A percentile compares a stretch with the other conserved stretches of the same genome.
Conservation (phyloP, 495 filamentous ascomycete genomes). For the Glonium stellatum region DNA sequence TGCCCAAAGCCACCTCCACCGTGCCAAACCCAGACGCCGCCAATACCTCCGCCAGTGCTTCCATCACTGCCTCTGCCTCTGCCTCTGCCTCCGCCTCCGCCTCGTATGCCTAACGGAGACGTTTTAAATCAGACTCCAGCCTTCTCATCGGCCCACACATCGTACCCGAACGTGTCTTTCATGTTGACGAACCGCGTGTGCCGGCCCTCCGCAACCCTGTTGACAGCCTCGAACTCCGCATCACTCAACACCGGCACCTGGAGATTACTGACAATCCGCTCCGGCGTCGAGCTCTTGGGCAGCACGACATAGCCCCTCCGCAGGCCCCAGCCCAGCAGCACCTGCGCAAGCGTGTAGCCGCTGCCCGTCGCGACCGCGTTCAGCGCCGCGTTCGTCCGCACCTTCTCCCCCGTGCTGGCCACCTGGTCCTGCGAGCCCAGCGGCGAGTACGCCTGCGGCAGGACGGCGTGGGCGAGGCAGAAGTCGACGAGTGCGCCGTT, state of each 20-base stretch:
- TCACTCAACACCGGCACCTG: slow-evolving; percentile 44
- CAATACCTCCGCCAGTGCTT: too few relatives aligned
- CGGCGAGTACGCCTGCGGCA: slow-evolving; percentile 32
- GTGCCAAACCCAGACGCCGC: too few relatives aligned
- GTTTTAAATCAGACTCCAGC: background rate
- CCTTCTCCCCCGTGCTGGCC: slow-evolving; percentile 59
- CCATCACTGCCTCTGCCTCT: too few relatives aligned
- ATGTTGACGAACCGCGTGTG: slow-evolving; percentile 71
- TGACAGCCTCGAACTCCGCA: slow-evolving; percentile 51
- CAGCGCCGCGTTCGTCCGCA: slow-evolving; percentile 51
- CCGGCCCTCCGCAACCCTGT: slow-evolving; percentile 53
- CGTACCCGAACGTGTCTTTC: slow-evolving; percentile 61
- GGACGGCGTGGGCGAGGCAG: slow-evolving; percentile 28
- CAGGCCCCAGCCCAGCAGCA: slow-evolving; percentile 48
- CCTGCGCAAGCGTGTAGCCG: slow-evolving; percentile 44
- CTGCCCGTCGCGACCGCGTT: slow-evolving; percentile 41
- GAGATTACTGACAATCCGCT: slow-evolving; percentile 54
- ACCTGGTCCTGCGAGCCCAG: slow-evolving; percentile 54
- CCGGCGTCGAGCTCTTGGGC: slow-evolving; percentile 55
- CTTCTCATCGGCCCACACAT: slow-evolving; percentile 28
- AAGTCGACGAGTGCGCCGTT: slow-evolving; percentile 29
- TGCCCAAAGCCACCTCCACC: too few relatives aligned
- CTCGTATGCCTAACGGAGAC: too few relatives aligned
- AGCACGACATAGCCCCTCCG: slow-evolving; percentile 49
- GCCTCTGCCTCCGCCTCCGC: too few relatives aligned